phyloP scores from a whole-genome alignment of 129 eudicot genomes.

The Lactuca saligna region DNA sequence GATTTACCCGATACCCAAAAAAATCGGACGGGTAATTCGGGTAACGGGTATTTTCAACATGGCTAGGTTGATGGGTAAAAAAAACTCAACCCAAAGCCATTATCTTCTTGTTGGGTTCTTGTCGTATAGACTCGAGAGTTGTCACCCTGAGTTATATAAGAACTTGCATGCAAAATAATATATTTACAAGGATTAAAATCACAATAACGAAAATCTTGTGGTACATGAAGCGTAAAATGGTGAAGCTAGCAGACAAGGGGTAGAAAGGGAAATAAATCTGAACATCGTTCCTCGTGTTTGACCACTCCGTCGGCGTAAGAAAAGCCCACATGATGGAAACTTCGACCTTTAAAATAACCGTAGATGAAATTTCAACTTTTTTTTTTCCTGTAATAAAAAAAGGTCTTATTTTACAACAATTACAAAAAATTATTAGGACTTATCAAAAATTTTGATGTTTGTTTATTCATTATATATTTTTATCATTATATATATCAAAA shows the following conservation, averaged over 20 bases:
- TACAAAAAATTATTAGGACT: neutral
- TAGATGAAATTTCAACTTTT: conserved; percentile 6
- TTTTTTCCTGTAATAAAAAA: neutral
- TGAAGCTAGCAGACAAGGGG: neutral
- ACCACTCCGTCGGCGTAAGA: conserved; percentile 26
- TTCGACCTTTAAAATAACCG: conserved; percentile 18
- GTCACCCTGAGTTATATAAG: too few species aligned
- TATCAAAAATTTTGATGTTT: neutral
- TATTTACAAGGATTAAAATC: neutral
- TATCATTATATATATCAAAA: too few species aligned
- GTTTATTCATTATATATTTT: too few species aligned
- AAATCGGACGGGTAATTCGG: too few species aligned
- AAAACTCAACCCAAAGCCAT: too few species aligned
- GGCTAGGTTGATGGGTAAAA: too few species aligned
- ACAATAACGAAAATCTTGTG: neutral
- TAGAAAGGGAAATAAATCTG: neutral
- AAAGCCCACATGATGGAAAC: conserved; percentile 5
- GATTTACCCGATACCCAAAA: too few species aligned
- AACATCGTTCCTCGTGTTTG: conserved; percentile 14
- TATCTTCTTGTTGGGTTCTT: too few species aligned
- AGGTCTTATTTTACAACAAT: neutral
- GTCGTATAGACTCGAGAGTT: too few species aligned
- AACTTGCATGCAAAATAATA: neutral
- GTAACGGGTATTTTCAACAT: too few species aligned
- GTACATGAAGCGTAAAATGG: neutral